A percentile compares a stretch with the other conserved stretches of the same genome.
These are phyloP conservation scores for Eucalyptus regnans DNA, from an alignment of 345 rosid species.

Conservation along the genomic window DNA sequence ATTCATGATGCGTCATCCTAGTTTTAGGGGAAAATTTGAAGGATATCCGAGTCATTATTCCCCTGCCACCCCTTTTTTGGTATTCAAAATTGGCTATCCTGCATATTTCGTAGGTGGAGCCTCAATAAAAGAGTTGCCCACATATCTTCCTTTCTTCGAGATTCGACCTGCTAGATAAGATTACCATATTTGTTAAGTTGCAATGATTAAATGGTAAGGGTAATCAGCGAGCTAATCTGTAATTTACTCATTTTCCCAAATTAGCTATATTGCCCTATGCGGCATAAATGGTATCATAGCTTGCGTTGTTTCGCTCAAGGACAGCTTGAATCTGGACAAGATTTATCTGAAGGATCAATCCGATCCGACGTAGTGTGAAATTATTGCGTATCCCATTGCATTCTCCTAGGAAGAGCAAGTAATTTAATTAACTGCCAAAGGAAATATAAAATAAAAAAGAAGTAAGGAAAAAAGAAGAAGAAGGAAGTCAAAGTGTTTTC, in stretches of 20 bases:
- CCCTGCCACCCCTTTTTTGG: background rate
- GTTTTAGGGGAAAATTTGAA: background rate
- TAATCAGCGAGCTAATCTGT: background rate
- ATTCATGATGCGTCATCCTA: background rate
- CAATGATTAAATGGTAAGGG: background rate
- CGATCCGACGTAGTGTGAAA: background rate
- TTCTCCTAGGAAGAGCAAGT: background rate
- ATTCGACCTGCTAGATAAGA: background rate
- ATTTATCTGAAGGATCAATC: background rate
- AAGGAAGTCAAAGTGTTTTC: background rate
- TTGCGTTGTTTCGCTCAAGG: background rate
- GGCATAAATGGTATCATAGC: background rate
- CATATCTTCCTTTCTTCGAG: background rate
- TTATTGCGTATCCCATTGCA: background rate
- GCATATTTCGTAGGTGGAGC: background rate
- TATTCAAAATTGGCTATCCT: background rate
- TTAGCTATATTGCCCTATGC: background rate
- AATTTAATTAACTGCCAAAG: background rate
- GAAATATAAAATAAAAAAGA: background rate
- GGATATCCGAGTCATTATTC: background rate
- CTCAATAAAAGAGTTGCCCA: background rate
- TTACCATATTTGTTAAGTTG: background rate
- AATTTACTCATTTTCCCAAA: background rate
- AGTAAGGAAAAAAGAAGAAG: accelerated
- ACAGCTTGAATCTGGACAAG: background rate